phyloP scores from a whole-genome alignment of 108 stramenopile species.

The Bacterosira constricta region DNA sequence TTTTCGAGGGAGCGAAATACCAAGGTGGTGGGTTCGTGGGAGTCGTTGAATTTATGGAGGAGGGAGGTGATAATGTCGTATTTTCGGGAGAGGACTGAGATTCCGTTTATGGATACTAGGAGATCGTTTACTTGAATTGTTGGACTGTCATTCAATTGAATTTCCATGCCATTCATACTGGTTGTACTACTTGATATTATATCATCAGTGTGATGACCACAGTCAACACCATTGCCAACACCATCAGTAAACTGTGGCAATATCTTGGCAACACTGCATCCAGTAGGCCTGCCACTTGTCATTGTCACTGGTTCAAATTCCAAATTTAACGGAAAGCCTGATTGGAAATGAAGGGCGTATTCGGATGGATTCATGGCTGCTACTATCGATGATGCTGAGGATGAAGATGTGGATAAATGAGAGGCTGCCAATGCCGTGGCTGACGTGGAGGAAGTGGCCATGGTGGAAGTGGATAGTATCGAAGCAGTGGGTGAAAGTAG shows the following conservation, averaged over 20 bases:
- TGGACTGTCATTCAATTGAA: too few species aligned
- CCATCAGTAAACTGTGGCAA: conserved; percentile 21
- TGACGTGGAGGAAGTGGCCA: neutral
- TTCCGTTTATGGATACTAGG: conserved; percentile 40
- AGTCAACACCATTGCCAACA: neutral
- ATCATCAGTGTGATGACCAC: neutral
- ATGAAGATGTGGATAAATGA: neutral
- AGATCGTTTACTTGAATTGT: conserved; percentile 45
- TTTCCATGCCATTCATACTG: neutral
- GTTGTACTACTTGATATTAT: neutral
- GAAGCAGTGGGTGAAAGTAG: neutral
- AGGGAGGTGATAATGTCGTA: conserved; percentile 22
- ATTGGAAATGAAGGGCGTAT: conserved; percentile 41
- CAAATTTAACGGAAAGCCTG: conserved; percentile 33
- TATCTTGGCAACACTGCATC: conserved; percentile 35
- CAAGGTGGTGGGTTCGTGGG: conserved; percentile 10
- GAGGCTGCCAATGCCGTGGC: neutral
- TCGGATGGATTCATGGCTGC: conserved; percentile 24
- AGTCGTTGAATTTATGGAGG: conserved; percentile 8
- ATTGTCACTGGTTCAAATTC: conserved; percentile 32
- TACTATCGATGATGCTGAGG: neutral
- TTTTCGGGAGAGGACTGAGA: conserved; percentile 32
- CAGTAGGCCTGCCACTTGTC: conserved; percentile 18
- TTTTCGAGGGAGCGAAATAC: conserved; percentile 43
- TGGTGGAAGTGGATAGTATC: neutral